A percentile compares a stretch with the other conserved stretches of the same genome.
phyloP scores from a whole-genome alignment of 2,329 filamentous ascomycete genomes.

The Talaromyces sp. region DNA sequence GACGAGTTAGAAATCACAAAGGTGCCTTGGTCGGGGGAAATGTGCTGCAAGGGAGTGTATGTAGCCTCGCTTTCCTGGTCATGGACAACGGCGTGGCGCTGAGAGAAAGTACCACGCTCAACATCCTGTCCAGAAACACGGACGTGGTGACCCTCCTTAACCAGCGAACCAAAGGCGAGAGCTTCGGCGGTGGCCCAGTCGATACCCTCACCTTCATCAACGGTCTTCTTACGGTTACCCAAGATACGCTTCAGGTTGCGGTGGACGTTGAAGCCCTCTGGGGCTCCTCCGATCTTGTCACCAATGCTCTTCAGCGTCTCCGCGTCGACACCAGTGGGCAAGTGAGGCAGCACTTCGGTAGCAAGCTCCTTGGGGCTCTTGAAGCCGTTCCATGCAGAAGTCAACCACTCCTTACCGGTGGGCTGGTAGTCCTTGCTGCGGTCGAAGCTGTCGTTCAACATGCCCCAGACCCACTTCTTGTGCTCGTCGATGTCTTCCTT shows the following conservation, averaged over 20 bases:
- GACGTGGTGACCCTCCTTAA: conserved; percentile 91
- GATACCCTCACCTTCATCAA: conserved; percentile 86
- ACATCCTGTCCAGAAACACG: conserved; percentile 98
- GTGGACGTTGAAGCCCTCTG: conserved; percentile 84
- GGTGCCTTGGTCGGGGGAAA: conserved; percentile 86
- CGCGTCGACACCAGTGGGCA: conserved; percentile 72
- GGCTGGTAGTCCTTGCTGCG: conserved; percentile 97
- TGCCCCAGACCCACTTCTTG: conserved; percentile 99
- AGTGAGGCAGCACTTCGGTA: conserved; percentile 87
- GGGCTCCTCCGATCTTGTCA: conserved; percentile 68
- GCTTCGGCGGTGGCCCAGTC: conserved; percentile 98
- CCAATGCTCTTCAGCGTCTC: conserved; percentile 76
- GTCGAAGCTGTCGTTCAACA: conserved; percentile 95
- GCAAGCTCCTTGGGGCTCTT: conserved; percentile 97
- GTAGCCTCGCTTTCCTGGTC: conserved; percentile 93
- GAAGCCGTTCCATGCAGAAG: conserved; percentile 98
- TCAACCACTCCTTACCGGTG: conserved; percentile 96
- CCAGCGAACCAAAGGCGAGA: conserved; percentile 86
- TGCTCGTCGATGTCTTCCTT: conserved; percentile 98
- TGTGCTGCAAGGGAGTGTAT: conserved; percentile 84
- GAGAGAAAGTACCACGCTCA: conserved; percentile 98
- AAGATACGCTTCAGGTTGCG: conserved; percentile 97
- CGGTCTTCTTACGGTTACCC: conserved; percentile 80
- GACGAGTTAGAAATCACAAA: conserved; percentile 98
- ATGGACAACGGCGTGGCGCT: conserved; percentile 94